Evolutionary conservation across 441 rosid species (phyloP).

Genomic region (Pelargonium hybrid): DNA sequence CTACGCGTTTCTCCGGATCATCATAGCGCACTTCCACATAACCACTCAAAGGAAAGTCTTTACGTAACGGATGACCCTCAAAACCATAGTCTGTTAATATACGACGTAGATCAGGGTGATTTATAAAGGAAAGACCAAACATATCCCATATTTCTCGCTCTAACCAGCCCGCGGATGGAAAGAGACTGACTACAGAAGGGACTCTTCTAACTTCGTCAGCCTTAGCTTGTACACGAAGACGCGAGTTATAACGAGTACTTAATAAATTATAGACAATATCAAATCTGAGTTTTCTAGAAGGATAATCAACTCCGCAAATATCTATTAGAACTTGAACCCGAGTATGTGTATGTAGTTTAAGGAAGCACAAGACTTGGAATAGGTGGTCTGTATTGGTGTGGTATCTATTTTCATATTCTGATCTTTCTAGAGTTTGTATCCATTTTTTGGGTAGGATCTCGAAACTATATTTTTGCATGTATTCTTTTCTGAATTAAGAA

Average conservation of each 20-base stretch:
- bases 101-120: not conserved
- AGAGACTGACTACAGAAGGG: not conserved
- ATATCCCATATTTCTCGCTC: not conserved
- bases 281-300: conserved; percentile 8
- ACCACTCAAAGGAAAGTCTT: conserved; percentile 14
- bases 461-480: too few relatives aligned
- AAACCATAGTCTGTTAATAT: not conserved
- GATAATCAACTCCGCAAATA: conserved; percentile 12
- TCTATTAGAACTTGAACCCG: conserved; percentile 1
- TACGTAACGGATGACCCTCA: not conserved
- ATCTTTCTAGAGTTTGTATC: too few relatives aligned
- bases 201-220: too few relatives aligned
- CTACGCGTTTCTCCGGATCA: conserved; percentile 18
- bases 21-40: conserved; percentile 19
- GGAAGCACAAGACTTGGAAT: too few relatives aligned
- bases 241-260: conserved; percentile 5
- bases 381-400: too few relatives aligned
- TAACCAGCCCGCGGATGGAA: not conserved
- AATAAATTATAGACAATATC: conserved; percentile 1
- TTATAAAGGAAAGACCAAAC: not conserved
- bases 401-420: too few relatives aligned
- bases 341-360: too few relatives aligned
- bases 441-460: too few relatives aligned
- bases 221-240: not conserved
- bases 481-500: too few relatives aligned